These are phyloP conservation scores for Saccharomyces hybrid DNA, from an alignment of 1,139 yeast species.

Conservation along the genomic window DNA sequence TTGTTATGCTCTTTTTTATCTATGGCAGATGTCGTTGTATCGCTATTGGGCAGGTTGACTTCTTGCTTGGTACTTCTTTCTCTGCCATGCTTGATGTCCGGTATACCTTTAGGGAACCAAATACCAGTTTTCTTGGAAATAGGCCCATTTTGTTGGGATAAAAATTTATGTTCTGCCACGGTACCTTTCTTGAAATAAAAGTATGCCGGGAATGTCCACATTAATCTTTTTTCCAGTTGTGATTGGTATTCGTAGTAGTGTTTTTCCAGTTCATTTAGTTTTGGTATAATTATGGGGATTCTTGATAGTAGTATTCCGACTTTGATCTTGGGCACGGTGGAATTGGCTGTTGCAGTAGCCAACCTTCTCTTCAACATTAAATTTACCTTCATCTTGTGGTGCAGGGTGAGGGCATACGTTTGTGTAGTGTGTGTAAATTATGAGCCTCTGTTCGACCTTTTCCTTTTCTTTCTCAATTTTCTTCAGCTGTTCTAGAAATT, in stretches of 20 bases:
- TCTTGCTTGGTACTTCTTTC: conserved; percentile 81
- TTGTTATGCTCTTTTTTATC: conserved; percentile 18
- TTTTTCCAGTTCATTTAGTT: conserved; percentile 61
- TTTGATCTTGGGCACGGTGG: conserved; percentile 19
- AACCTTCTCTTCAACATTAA: conserved; percentile 10
- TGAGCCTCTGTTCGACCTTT: not conserved
- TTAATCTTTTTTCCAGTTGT: conserved; percentile 78
- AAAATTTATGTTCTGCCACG: conserved; percentile 73
- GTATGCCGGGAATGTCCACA: conserved; percentile 97
- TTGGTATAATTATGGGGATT: conserved; percentile 77
- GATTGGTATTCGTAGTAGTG: conserved; percentile 77
- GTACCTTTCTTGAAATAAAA: conserved; percentile 89
- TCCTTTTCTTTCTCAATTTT: too few species aligned
- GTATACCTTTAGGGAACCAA: conserved; percentile 74
- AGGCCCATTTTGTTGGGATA: conserved; percentile 70
- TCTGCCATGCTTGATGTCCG: conserved; percentile 81
- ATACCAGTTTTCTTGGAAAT: conserved; percentile 64
- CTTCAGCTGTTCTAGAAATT: too few species aligned
- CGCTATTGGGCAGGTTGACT: conserved; percentile 54
- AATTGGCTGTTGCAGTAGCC: conserved; percentile 15
- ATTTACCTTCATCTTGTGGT: not conserved
- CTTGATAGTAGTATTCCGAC: conserved; percentile 65
- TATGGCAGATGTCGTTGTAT: conserved; percentile 28
- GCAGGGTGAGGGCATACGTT: not conserved
- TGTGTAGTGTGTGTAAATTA: not conserved